These are phyloP conservation scores for Lasiosphaeria miniovina DNA, from an alignment of 495 filamentous ascomycete genomes.

Conservation along the genomic window DNA sequence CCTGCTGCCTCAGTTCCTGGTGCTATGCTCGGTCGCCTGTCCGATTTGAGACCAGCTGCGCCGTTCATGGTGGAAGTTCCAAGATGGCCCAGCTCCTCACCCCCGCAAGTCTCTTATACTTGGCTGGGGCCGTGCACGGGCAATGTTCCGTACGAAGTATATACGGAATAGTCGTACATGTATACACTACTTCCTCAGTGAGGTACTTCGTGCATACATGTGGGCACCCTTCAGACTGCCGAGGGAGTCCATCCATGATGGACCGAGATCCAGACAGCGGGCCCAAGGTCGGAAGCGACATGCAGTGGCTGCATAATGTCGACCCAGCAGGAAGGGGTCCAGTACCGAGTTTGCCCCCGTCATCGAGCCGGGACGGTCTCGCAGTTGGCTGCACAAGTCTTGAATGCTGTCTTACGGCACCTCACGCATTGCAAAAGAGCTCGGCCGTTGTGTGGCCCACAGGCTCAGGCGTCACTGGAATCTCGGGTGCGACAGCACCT, in stretches of 20 bases:
- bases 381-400: constrained; percentile 2
- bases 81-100: too few species aligned
- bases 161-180: too few species aligned
- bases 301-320: constrained; percentile 24
- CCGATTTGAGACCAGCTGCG: too few species aligned
- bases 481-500: constrained; percentile 9
- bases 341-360: constrained; percentile 15
- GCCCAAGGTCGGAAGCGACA: constrained; percentile 19
- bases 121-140: too few species aligned
- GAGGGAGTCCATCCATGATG: background rate
- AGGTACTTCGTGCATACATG: background rate
- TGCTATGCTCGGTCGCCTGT: too few species aligned
- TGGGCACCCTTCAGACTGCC: background rate
- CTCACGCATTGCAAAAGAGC: background rate
- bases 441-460: constrained; percentile 2
- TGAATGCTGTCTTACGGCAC: constrained; percentile 4
- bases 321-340: constrained; percentile 14
- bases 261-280: constrained; percentile 5
- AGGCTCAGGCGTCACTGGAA: constrained; percentile 6
- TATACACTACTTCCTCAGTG: background rate
- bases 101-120: too few species aligned
- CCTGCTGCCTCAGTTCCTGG: too few species aligned
- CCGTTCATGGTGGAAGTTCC: too few species aligned
- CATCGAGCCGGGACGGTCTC: background rate
- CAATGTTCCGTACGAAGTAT: background rate